phyloP scores from a whole-genome alignment of 441 rosid genomes.

The Gossypium laxum region DNA sequence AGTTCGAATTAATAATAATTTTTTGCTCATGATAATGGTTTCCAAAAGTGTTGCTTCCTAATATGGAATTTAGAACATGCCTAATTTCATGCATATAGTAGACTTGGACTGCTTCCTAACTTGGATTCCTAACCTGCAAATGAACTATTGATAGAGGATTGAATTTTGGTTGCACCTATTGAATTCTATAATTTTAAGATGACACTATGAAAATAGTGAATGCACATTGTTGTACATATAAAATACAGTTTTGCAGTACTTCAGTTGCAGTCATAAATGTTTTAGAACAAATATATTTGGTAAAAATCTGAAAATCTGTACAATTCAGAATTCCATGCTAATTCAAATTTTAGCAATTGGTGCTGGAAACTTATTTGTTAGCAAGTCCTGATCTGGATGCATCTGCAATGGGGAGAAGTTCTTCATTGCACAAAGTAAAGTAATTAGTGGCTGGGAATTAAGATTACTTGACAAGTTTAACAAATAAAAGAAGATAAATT shows the following conservation, averaged over 20 bases:
- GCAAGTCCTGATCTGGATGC: not conserved
- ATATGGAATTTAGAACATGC: not conserved
- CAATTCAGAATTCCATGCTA: not conserved
- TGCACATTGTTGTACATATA: not conserved
- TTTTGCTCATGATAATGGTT: not conserved
- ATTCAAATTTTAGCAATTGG: not conserved
- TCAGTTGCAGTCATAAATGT: not conserved
- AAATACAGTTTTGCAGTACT: not conserved
- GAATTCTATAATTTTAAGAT: not conserved
- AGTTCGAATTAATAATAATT: constrained; percentile 7
- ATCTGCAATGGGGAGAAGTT: not conserved
- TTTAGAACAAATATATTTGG: not conserved
- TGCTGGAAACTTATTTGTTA: not conserved
- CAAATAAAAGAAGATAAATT: not conserved
- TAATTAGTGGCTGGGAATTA: constrained; percentile 6
- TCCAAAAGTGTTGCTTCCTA: not conserved
- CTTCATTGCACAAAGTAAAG: not conserved
- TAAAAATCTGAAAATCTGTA: not conserved
- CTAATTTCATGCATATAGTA: not conserved
- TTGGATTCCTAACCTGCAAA: not conserved
- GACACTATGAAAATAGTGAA: not conserved
- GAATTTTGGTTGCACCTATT: not conserved
- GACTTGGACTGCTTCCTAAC: not conserved
- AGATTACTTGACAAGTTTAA: not conserved
- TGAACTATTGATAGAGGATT: not conserved